Conservation (phyloP, 2,329 filamentous ascomycete genomes). For the Calonectria honghensis region DNA sequence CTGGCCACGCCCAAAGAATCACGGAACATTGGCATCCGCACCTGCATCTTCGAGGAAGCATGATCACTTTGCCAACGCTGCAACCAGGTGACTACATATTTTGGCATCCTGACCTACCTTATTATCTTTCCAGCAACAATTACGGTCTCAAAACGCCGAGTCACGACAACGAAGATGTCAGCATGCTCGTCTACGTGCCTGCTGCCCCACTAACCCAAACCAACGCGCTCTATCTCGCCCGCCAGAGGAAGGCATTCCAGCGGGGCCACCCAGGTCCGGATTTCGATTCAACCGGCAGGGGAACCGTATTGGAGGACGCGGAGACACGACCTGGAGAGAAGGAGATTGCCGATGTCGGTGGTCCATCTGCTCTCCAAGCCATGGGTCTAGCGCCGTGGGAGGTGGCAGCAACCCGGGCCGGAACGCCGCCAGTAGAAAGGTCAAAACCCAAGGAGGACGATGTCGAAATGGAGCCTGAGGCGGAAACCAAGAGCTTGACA, state of each 20-base stretch:
- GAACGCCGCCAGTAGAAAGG: conserved; percentile 54
- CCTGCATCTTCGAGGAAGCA: conserved; percentile 70
- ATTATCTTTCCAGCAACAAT: conserved; percentile 70
- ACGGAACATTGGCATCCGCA: conserved; percentile 76
- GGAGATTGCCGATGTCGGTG: conserved; percentile 71
- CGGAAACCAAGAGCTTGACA: conserved; percentile 52
- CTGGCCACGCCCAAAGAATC: conserved; percentile 74
- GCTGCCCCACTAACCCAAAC: conserved; percentile 75
- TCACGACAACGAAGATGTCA: conserved; percentile 58
- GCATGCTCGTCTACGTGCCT: conserved; percentile 73
- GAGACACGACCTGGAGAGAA: conserved; percentile 68
- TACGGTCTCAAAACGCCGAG: conserved; percentile 55
- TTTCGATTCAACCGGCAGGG: conserved; percentile 72
- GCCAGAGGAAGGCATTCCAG: conserved; percentile 74
- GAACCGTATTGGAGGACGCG: conserved; percentile 69
- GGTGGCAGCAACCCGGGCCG: conserved; percentile 57
- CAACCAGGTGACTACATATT: conserved; percentile 75
- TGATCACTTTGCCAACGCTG: conserved; percentile 73
- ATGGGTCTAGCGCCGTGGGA: conserved; percentile 75
- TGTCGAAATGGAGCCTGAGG: conserved; percentile 53
- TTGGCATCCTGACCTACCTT: conserved; percentile 75
- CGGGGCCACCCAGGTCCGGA: conserved; percentile 73
- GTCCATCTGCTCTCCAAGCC: conserved; percentile 70
- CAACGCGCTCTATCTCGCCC: conserved; percentile 74
- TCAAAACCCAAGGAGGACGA: conserved; percentile 51